A percentile compares a stretch with the other conserved stretches of the same genome.
Evolutionary conservation across 2,329 filamentous ascomycete species (phyloP).

Genomic region (Fusarium musae): DNA sequence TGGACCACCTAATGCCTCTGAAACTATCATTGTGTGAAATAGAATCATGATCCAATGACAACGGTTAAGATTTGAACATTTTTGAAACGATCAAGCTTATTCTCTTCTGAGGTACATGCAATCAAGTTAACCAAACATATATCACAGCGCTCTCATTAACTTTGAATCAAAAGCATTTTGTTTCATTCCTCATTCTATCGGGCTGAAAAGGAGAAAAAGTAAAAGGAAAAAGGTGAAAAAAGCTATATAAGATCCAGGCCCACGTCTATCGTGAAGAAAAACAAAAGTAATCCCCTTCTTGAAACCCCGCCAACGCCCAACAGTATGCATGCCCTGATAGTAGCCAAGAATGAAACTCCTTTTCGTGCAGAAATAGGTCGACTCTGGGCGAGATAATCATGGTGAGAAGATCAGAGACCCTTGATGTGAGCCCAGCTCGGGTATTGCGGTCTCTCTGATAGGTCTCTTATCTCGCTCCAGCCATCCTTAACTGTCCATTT

Average conservation of each 20-base stretch:
- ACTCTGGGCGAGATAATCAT: slow-evolving; percentile 2
- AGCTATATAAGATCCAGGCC: slow-evolving; percentile 11
- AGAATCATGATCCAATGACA: too few relatives aligned
- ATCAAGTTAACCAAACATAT: not conserved
- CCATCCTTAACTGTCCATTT: slow-evolving; percentile 9
- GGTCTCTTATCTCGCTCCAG: slow-evolving; percentile 18
- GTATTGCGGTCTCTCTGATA: slow-evolving; percentile 33
- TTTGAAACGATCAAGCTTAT: not conserved
- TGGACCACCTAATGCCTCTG: too few relatives aligned
- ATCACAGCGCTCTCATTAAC: not conserved
- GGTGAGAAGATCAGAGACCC: slow-evolving; percentile 21
- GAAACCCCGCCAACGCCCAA: slow-evolving; percentile 44
- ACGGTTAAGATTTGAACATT: not conserved
- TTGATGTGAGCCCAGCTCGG: slow-evolving; percentile 42
- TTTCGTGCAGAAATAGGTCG: slow-evolving; percentile 19
- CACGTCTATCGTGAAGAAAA: slow-evolving; percentile 33
- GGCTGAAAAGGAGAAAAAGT: slow-evolving; percentile 24
- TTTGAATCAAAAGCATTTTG: slow-evolving; percentile 12
- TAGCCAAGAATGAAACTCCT: slow-evolving; percentile 35
- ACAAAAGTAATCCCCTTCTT: slow-evolving; percentile 29
- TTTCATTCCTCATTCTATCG: slow-evolving; percentile 39
- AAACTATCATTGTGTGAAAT: not conserved
- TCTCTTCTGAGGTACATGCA: not conserved
- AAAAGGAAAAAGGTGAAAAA: slow-evolving; percentile 4
- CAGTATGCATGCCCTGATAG: slow-evolving; percentile 42